Evolutionary conservation across 305 asterid species (phyloP).

Genomic region (Ajuga reptans): DNA sequence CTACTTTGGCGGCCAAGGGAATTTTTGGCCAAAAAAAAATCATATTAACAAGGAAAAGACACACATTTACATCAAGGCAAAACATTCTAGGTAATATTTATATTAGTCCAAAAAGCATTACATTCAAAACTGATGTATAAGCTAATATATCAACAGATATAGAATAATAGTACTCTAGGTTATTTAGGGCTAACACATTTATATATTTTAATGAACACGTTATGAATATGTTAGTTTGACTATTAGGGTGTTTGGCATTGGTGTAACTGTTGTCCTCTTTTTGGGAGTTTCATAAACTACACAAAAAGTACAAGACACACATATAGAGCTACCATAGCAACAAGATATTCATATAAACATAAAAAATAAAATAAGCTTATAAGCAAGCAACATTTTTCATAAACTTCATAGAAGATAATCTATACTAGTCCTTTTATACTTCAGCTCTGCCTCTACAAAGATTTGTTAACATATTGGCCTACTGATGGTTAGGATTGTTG

Average conservation of each 20-base stretch:
- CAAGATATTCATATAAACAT: not conserved
- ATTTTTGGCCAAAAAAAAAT: slow-evolving; percentile 10
- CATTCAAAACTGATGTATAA: not conserved
- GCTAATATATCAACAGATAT: not conserved
- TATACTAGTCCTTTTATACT: not conserved
- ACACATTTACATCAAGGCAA: slow-evolving; percentile 10
- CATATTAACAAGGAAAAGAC: slow-evolving; percentile 9
- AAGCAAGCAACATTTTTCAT: not conserved
- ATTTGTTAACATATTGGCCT: not conserved
- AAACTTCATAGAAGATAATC: not conserved
- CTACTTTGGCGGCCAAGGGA: not conserved
- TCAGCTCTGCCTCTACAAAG: not conserved
- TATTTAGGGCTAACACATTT: not conserved
- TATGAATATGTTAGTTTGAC: not conserved
- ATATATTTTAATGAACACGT: not conserved
- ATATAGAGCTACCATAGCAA: not conserved
- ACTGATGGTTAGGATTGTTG: not conserved
- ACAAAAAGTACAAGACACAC: not conserved
- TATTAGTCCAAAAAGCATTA: not conserved
- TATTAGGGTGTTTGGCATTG: not conserved
- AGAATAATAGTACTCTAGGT: not conserved
- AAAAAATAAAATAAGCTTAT: not conserved
- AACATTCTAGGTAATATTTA: not conserved
- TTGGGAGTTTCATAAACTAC: slow-evolving; percentile 5
- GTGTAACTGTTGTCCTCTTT: not conserved